phyloP scores from a whole-genome alignment of 164 flowering plant genomes.

The Stephania cephalantha region DNA sequence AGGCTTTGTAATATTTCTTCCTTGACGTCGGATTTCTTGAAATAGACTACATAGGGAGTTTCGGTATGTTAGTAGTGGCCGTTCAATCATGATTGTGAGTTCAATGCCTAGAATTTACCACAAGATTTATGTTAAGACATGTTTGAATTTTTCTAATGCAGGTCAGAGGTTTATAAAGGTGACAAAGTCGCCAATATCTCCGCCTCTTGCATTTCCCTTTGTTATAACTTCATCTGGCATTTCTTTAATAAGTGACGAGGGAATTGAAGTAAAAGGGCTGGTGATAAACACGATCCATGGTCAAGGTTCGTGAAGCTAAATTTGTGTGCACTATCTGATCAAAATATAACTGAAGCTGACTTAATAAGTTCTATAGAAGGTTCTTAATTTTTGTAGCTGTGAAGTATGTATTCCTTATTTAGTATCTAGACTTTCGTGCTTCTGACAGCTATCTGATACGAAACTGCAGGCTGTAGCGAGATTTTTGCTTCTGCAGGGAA shows the following conservation, averaged over 20 bases:
- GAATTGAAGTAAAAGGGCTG: slow-evolving; percentile 53
- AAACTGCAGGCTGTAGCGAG: slow-evolving; percentile 33
- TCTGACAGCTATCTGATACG: slow-evolving; percentile 8
- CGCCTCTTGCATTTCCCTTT: slow-evolving; percentile 63
- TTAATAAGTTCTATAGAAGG: too few relatives aligned
- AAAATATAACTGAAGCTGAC: too few relatives aligned
- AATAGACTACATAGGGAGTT: not conserved
- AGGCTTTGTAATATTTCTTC: too few relatives aligned
- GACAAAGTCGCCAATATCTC: slow-evolving; percentile 83
- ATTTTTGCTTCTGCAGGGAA: slow-evolving; percentile 23
- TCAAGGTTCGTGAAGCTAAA: slow-evolving; percentile 42
- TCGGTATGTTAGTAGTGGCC: not conserved
- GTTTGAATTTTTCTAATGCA: slow-evolving; percentile 21
- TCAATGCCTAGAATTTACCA: not conserved
- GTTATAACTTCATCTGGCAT: slow-evolving; percentile 58
- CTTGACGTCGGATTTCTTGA: not conserved
- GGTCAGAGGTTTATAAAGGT: slow-evolving; percentile 71
- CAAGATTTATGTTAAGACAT: not conserved
- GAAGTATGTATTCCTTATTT: not conserved
- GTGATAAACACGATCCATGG: slow-evolving; percentile 51
- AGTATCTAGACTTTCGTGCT: not conserved
- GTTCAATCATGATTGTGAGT: not conserved
- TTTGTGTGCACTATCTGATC: not conserved
- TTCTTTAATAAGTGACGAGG: slow-evolving; percentile 46
- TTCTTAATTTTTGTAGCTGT: not conserved